Evolutionary conservation across 2,329 filamentous ascomycete species (phyloP).

Genomic region (Neonectria neomacrospora): DNA sequence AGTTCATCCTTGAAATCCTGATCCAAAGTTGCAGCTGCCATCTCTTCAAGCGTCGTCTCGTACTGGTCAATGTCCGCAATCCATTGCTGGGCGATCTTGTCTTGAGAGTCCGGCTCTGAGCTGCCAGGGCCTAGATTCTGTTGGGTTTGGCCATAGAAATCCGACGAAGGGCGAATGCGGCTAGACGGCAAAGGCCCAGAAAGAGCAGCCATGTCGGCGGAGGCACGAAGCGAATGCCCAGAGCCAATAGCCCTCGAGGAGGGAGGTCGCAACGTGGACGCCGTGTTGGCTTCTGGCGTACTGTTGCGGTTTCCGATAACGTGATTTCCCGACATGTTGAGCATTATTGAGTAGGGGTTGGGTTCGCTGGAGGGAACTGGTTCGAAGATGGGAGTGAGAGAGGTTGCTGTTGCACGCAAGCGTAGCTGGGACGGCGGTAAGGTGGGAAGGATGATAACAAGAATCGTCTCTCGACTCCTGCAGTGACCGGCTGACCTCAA

Average conservation of each 20-base stretch:
- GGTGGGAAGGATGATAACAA: slow-evolving; percentile 39
- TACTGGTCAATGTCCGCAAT: slow-evolving; percentile 99
- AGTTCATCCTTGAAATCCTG: slow-evolving; percentile 99
- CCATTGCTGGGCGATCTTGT: slow-evolving; percentile 97
- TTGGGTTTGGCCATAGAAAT: slow-evolving; percentile 87
- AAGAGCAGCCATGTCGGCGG: slow-evolving; percentile 93
- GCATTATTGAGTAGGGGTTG: slow-evolving; percentile 52
- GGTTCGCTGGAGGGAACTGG: slow-evolving; percentile 21
- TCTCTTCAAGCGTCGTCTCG: slow-evolving; percentile 97
- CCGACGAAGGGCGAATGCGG: slow-evolving; percentile 92
- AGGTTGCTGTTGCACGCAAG: slow-evolving; percentile 31
- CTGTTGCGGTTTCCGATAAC: slow-evolving; percentile 90
- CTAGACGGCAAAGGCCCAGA: slow-evolving; percentile 72
- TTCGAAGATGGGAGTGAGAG: slow-evolving; percentile 23
- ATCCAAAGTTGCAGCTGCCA: slow-evolving; percentile 97
- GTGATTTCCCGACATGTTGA: slow-evolving; percentile 75
- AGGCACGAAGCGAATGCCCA: slow-evolving; percentile 89
- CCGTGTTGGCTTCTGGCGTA: slow-evolving; percentile 89
- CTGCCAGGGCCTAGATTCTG: slow-evolving; percentile 74
- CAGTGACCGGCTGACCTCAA: slow-evolving; percentile 87
- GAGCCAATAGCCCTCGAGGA: slow-evolving; percentile 80
- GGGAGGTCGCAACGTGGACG: slow-evolving; percentile 84
- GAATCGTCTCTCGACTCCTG: slow-evolving; percentile 67
- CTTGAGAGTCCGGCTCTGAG: slow-evolving; percentile 82
- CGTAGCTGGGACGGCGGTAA: slow-evolving; percentile 32